Evolutionary conservation across 768 basidiomycete genomes (phyloP).

Genomic region (Podaxis sp.): DNA sequence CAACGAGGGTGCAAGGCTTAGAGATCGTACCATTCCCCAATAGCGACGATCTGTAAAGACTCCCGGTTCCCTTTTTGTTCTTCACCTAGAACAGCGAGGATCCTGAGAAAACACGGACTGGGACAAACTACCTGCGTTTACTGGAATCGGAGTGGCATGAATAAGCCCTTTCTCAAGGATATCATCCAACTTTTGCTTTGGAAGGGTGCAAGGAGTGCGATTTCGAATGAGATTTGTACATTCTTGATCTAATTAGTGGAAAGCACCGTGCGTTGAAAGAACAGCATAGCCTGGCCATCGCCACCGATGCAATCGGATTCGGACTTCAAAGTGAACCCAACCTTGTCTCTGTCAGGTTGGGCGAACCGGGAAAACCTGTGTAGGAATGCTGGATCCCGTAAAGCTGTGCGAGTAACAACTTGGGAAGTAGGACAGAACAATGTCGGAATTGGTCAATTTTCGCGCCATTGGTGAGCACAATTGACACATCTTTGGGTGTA

Average conservation of each 20-base stretch:
- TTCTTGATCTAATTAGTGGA: slow-evolving; percentile 66
- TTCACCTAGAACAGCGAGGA: too few species aligned
- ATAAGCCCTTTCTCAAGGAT: neutral
- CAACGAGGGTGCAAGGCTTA: neutral
- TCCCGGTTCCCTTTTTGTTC: too few species aligned
- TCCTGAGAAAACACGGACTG: neutral
- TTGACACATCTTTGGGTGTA: slow-evolving; percentile 44
- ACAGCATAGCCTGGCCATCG: neutral
- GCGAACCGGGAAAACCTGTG: too few species aligned
- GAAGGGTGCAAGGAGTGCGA: neutral
- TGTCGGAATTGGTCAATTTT: slow-evolving; percentile 36
- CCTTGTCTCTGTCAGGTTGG: too few species aligned
- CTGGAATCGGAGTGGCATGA: neutral
- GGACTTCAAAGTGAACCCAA: neutral
- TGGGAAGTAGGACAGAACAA: neutral
- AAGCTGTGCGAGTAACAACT: neutral
- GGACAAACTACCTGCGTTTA: neutral
- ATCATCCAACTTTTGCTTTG: neutral
- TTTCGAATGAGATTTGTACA: slow-evolving; percentile 44
- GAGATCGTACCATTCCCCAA: neutral
- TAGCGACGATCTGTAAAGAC: neutral
- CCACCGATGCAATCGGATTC: neutral
- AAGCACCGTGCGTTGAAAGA: neutral
- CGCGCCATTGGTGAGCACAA: slow-evolving; percentile 67
- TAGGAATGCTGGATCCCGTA: too few species aligned